A percentile compares a stretch with the other conserved stretches of the same genome.
Evolutionary conservation across 495 filamentous ascomycete genomes (phyloP).

Genomic region (Trichoderma reesei): DNA sequence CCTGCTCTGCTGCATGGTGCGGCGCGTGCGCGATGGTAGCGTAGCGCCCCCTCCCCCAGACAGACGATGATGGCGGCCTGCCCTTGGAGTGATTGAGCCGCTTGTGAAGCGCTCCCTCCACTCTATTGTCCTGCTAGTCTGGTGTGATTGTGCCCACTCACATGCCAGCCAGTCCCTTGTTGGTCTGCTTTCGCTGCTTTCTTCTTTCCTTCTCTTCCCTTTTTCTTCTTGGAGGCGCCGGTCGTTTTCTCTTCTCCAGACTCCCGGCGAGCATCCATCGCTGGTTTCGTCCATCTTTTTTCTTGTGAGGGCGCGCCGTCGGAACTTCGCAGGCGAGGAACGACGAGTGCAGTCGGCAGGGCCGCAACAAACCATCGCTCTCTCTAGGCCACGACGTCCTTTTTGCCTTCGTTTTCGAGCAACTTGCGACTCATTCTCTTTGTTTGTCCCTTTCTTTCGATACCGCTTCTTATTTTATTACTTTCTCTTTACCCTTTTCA

Average conservation of each 20-base stretch:
- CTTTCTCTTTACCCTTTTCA: conserved; percentile 10
- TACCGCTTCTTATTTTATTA: conserved; percentile 1
- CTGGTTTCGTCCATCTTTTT: conserved; percentile 17
- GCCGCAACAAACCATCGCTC: conserved; percentile 16
- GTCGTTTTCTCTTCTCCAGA: conserved; percentile 11
- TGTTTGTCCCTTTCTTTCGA: neutral
- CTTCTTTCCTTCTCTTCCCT: conserved; percentile 13
- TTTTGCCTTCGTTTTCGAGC: conserved; percentile 13
- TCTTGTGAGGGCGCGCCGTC: conserved; percentile 29
- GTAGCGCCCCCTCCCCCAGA: neutral
- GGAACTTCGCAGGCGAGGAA: conserved; percentile 45
- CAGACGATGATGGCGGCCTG: neutral
- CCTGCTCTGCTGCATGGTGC: neutral
- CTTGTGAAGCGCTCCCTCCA: neutral
- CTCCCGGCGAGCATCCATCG: conserved; percentile 14
- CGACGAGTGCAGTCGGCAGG: conserved; percentile 38
- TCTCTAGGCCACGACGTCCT: conserved; percentile 12
- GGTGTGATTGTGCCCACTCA: neutral
- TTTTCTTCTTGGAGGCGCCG: neutral
- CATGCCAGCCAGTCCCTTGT: neutral
- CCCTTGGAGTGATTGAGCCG: neutral
- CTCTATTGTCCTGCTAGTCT: neutral
- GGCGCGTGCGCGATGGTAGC: neutral
- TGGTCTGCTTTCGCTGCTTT: conserved; percentile 7
- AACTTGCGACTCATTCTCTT: conserved; percentile 12